Evolutionary conservation across 1,284 basidiomycete genomes (phyloP).

Genomic region (Paramarasmius palmivorus): DNA sequence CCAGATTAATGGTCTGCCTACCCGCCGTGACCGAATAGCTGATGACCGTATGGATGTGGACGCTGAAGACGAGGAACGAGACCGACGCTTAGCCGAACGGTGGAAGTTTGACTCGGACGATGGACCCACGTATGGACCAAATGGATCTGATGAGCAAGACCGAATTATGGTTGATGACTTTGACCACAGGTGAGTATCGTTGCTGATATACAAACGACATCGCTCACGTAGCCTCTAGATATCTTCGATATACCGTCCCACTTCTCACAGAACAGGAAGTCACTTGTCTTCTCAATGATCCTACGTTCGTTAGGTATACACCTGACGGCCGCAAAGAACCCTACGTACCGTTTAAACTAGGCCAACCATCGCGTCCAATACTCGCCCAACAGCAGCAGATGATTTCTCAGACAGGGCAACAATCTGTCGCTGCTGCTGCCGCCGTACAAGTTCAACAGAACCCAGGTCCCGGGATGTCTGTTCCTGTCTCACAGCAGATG

Average conservation of each 20-base stretch:
- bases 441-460: too few relatives aligned
- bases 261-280: constrained; percentile 49
- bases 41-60: constrained; percentile 34
- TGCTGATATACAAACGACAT: background rate
- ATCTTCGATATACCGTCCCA: constrained; percentile 58
- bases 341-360: constrained; percentile 39
- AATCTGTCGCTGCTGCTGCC: background rate
- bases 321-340: constrained; percentile 40
- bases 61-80: constrained; percentile 41
- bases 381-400: background rate
- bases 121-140: constrained; percentile 51
- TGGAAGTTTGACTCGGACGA: constrained; percentile 76
- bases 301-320: constrained; percentile 36
- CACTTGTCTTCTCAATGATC: constrained; percentile 42
- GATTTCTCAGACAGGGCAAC: constrained; percentile 1
- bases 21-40: constrained; percentile 13
- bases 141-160: constrained; percentile 69
- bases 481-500: constrained; percentile 4
- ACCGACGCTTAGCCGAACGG: constrained; percentile 51
- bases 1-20: constrained; percentile 23
- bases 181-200: constrained; percentile 48
- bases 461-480: background rate
- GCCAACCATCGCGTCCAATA: constrained; percentile 28
- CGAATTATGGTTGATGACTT: constrained; percentile 72
- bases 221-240: constrained; percentile 35